phyloP scores from a whole-genome alignment of 2,329 filamentous ascomycete species.

The Hypocreales sp. region DNA sequence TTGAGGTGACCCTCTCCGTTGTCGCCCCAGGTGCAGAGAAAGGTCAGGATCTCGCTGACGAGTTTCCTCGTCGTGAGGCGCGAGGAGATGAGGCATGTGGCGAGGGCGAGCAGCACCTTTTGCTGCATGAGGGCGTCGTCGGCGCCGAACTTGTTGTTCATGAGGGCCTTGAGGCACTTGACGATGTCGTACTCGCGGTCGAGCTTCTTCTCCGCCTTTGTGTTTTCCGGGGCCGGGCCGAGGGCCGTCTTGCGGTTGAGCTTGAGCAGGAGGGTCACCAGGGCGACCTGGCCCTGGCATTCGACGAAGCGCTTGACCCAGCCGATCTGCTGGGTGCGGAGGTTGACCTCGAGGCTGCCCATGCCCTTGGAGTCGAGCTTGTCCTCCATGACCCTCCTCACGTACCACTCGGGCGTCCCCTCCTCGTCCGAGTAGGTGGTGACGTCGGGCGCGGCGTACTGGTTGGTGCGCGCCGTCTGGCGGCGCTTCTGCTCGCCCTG shows the following conservation, averaged over 20 bases:
- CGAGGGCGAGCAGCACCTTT: conserved; percentile 77
- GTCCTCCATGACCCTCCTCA: conserved; percentile 92
- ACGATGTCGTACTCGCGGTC: conserved; percentile 94
- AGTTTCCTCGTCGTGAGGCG: conserved; percentile 85
- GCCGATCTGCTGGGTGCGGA: conserved; percentile 90
- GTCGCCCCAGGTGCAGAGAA: conserved; percentile 86
- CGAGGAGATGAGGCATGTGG: conserved; percentile 74
- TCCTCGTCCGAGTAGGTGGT: conserved; percentile 79
- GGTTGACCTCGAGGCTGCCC: conserved; percentile 82
- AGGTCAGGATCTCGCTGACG: conserved; percentile 91
- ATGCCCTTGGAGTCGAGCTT: conserved; percentile 82
- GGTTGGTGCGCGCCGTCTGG: conserved; percentile 55
- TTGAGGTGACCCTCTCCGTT: conserved; percentile 75
- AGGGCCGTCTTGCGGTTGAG: conserved; percentile 76
- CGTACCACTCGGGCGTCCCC: conserved; percentile 95
- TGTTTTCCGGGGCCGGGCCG: conserved; percentile 48
- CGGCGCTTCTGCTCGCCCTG: conserved; percentile 88
- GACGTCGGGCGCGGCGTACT: conserved; percentile 54
- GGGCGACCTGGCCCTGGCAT: conserved; percentile 88
- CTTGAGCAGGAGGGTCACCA: conserved; percentile 86
- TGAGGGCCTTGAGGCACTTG: conserved; percentile 90
- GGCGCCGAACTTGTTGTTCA: conserved; percentile 99
- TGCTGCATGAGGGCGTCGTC: conserved; percentile 87
- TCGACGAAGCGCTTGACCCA: conserved; percentile 97
- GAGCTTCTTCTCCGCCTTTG: conserved; percentile 57